Conservation (phyloP, 73 alveolate species). For the Diophrys appendiculata region DNA sequence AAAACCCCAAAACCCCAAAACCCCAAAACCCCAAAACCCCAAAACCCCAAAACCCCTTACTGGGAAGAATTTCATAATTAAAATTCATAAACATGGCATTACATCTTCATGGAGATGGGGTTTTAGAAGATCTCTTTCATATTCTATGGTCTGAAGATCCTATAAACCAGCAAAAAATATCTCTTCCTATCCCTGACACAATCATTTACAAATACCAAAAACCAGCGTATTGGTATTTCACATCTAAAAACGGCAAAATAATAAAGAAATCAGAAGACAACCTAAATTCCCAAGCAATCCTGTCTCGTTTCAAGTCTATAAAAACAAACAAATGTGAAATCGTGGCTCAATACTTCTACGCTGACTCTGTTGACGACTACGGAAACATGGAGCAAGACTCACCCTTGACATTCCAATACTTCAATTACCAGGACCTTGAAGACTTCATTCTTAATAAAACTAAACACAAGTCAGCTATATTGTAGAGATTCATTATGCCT, state of each 20-base stretch:
- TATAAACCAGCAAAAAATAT: slow-evolving; percentile 66
- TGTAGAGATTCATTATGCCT: slow-evolving; percentile 85
- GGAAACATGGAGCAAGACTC: too few species aligned
- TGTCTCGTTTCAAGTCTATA: too few species aligned
- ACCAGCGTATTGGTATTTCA: slow-evolving; percentile 90
- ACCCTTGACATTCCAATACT: too few species aligned
- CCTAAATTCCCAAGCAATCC: slow-evolving; percentile 70
- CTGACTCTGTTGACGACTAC: too few species aligned
- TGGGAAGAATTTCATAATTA: too few species aligned
- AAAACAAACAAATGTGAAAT: too few species aligned
- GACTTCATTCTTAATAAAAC: slow-evolving; percentile 51
- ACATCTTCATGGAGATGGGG: slow-evolving; percentile 71
- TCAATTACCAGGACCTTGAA: slow-evolving; percentile 24
- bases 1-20: slow-evolving; percentile 19
- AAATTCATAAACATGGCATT: slow-evolving; percentile 7
- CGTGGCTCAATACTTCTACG: too few species aligned
- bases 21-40: slow-evolving; percentile 29
- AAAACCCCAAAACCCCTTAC: not conserved
- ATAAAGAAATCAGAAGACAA: slow-evolving; percentile 58
- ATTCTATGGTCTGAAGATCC: slow-evolving; percentile 78
- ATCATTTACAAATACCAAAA: slow-evolving; percentile 78
- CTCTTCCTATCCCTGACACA: slow-evolving; percentile 79
- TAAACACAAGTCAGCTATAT: slow-evolving; percentile 72
- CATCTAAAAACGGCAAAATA: slow-evolving; percentile 65
- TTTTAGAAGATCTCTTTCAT: slow-evolving; percentile 70